These are phyloP conservation scores for Aquanectria penicillioides DNA, from an alignment of 2,329 filamentous ascomycete genomes.

Conservation along the genomic window DNA sequence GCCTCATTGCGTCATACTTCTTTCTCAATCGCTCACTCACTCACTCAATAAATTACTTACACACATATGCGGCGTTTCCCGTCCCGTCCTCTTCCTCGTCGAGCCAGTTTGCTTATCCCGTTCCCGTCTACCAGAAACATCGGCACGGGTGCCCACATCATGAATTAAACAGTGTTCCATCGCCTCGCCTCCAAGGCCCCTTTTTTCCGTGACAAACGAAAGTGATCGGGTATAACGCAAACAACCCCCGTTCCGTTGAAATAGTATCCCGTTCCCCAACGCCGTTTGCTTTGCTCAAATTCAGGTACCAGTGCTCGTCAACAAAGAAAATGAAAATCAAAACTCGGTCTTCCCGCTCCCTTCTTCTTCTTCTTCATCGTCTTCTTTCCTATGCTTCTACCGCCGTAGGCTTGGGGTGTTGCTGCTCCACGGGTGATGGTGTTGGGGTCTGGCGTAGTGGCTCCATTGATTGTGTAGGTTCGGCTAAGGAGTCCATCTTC, in stretches of 20 bases:
- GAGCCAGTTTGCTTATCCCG: slow-evolving; percentile 24
- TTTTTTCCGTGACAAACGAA: slow-evolving; percentile 37
- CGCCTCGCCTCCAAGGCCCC: slow-evolving; percentile 27
- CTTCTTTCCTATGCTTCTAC: slow-evolving; percentile 31
- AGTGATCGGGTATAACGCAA: slow-evolving; percentile 47
- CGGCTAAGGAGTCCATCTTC: slow-evolving; percentile 50
- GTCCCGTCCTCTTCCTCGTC: slow-evolving; percentile 18
- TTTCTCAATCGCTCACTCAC: too few relatives aligned
- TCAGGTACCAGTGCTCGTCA: slow-evolving; percentile 18
- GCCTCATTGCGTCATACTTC: slow-evolving; percentile 22
- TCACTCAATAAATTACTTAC: slow-evolving; percentile 30
- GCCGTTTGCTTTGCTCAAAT: slow-evolving; percentile 24
- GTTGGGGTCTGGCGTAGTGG: slow-evolving; percentile 52
- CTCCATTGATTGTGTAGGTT: slow-evolving; percentile 50
- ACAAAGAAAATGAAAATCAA: slow-evolving; percentile 3
- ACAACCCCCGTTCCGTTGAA: slow-evolving; percentile 31
- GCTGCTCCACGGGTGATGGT: slow-evolving; percentile 33
- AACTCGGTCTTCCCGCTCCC: background rate
- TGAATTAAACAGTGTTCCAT: slow-evolving; percentile 30
- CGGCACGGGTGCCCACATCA: slow-evolving; percentile 30
- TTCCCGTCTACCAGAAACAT: slow-evolving; percentile 28
- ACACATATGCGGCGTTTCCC: slow-evolving; percentile 30
- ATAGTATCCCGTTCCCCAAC: slow-evolving; percentile 28
- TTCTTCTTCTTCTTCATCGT: background rate
- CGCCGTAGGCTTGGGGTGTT: slow-evolving; percentile 31